phyloP scores from a whole-genome alignment of 140 eudicot species.

The Erigeron philadelphicus region DNA sequence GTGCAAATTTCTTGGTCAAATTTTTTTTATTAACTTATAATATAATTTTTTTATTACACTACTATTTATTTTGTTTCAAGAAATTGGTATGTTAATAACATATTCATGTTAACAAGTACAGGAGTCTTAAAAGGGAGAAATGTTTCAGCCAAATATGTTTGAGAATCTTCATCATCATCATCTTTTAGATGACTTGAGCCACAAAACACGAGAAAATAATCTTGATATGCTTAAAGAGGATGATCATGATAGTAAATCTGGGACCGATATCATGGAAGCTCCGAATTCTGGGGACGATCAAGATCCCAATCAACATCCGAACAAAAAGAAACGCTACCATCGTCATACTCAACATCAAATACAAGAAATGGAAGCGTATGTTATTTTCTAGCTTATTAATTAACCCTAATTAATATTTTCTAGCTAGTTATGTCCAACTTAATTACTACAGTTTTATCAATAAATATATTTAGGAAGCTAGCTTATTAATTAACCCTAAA shows the following conservation, averaged over 20 bases:
- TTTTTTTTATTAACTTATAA: too few species aligned
- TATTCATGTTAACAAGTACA: neutral
- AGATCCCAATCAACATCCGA: slow-evolving; percentile 82
- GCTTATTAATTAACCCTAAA: too few species aligned
- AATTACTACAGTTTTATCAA: too few species aligned
- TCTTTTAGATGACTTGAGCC: slow-evolving; percentile 60
- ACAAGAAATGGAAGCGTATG: slow-evolving; percentile 91
- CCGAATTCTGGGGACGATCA: slow-evolving; percentile 73
- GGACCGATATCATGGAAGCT: slow-evolving; percentile 66
- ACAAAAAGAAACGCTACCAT: slow-evolving; percentile 89
- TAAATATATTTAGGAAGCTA: too few species aligned
- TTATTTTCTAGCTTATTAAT: neutral
- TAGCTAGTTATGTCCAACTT: neutral
- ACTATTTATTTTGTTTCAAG: slow-evolving; percentile 10
- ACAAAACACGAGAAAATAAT: slow-evolving; percentile 55
- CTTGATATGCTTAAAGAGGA: slow-evolving; percentile 69
- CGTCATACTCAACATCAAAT: slow-evolving; percentile 98
- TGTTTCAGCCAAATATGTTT: slow-evolving; percentile 91
- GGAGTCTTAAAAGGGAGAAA: slow-evolving; percentile 29
- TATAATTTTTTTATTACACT: too few species aligned
- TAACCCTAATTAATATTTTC: neutral
- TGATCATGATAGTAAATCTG: slow-evolving; percentile 79
- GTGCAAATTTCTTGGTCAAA: slow-evolving; percentile 9
- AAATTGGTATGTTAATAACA: neutral
- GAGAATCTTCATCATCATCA: slow-evolving; percentile 66